Evolutionary conservation across 148 eudicot species (phyloP).

Genomic region (Polygonum aviculare): DNA sequence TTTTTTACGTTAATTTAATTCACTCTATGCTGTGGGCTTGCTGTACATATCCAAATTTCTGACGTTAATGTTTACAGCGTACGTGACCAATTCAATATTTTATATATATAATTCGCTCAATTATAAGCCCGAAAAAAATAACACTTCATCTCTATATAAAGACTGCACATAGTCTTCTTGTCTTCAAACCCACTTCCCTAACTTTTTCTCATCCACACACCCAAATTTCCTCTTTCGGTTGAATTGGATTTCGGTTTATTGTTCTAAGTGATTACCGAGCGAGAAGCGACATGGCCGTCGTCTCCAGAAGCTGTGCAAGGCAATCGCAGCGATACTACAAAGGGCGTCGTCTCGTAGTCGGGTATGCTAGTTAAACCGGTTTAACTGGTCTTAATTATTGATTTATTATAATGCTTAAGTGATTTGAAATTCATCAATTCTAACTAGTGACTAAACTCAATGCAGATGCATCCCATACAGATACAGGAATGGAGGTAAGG

Average conservation of each 20-base stretch:
- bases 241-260: no score
- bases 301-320: constrained; percentile 37
- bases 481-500: constrained; percentile 13
- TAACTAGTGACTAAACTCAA: not conserved
- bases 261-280: no score
- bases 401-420: not conserved
- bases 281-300: constrained; percentile 11
- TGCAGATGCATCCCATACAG: constrained; percentile 21
- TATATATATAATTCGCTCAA: no score
- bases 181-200: not conserved
- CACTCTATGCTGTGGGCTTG: not conserved
- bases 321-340: constrained; percentile 38
- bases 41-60: not conserved
- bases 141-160: not conserved
- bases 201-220: not conserved
- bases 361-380: constrained; percentile 15
- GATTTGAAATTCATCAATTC: not conserved
- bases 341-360: constrained; percentile 44
- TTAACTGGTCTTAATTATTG: not conserved
- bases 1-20: not conserved
- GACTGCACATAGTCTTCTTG: not conserved
- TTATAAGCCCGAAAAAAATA: not conserved
- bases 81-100: no score
- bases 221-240: no score
- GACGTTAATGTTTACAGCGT: not conserved